Conservation (phyloP, 768 basidiomycete genomes). For the Scleroderma citrinum region DNA sequence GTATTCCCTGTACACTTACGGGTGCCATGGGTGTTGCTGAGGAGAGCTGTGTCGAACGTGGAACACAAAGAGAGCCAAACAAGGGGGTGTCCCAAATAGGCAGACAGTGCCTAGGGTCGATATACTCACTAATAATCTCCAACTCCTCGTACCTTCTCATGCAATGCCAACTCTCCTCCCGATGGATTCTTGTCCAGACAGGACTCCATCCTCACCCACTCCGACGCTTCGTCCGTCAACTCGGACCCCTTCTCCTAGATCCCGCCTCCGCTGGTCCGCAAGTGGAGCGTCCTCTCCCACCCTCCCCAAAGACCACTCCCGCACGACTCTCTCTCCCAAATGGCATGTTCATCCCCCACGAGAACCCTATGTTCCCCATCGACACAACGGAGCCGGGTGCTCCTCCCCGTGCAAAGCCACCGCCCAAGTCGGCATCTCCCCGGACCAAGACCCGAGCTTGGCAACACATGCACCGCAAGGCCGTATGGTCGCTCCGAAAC, state of each 20-base stretch:
- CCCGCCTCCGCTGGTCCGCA: background rate
- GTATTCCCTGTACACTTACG: background rate
- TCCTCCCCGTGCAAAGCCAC: background rate
- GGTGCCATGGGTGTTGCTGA: constrained; percentile 6
- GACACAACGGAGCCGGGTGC: constrained; percentile 1
- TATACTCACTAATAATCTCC: background rate
- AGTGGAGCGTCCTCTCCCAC: constrained; percentile 16
- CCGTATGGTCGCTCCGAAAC: constrained; percentile 25
- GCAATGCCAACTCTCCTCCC: constrained; percentile 13
- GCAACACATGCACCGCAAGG: constrained; percentile 22
- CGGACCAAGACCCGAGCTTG: constrained; percentile 16
- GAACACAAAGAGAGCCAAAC: constrained; percentile 1
- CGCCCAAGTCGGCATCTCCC: constrained; percentile 1
- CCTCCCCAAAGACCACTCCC: constrained; percentile 7
- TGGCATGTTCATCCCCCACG: background rate
- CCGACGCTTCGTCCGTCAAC: constrained; percentile 19
- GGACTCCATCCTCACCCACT: constrained; percentile 25
- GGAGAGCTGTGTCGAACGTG: background rate
- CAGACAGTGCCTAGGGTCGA: background rate
- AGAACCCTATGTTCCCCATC: background rate
- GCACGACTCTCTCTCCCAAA: background rate
- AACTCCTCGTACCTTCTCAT: background rate
- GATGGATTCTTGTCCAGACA: constrained; percentile 21
- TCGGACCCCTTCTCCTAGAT: constrained; percentile 13
- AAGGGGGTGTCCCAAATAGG: background rate